Base-by-base conservation (phyloP, 345 rosid species). In the Conringia planisiliqua region DNA sequence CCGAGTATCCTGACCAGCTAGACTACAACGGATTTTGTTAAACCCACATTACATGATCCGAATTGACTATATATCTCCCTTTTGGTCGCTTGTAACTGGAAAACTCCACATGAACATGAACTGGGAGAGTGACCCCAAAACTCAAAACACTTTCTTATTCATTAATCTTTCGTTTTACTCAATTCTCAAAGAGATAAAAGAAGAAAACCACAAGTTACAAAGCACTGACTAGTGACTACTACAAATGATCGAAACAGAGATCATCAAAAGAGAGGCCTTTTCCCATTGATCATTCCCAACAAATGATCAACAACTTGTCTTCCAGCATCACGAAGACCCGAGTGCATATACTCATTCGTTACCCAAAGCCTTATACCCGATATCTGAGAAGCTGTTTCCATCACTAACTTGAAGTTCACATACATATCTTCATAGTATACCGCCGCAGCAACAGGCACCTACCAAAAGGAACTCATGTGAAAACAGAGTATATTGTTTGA, bases 361-460 rank as follows among this genome's bases (percentile, higher is more conserved):
- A 90, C 68, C 97, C 98, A 93, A 39, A 85, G 79, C 80, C 98
- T 80, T 60, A 90, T 85, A 35, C 90, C 89, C 2, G 89, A 86
- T 30, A 91, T 83, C 64, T 85, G 79, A 47, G 93, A 78, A 48
- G 89, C 93, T 54, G 96, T 95, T 75, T 91, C 92, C 89, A 57
- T 90, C 22, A 83, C 86, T 78, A 95, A 62, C 86, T 85, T 91
- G 83, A 91, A 85, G 72, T 87, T 92, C 16, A 90, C 97, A 78
- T 88, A 95, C 90, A 92, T 76, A 61, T 95, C 99, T 64, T 92
- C 97, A 5, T 83, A 86, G 78, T 92, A 89, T 12, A 92, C 92
- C 0, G 99, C 95, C 5, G 97, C 99, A 48, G 95, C 96, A 6
- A 90, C 91, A 24, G 97, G 92, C 39, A 91, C 89, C 98, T 91